phyloP scores from a whole-genome alignment of 176 grass and related monocot species.

The Cenchrus americanus region DNA sequence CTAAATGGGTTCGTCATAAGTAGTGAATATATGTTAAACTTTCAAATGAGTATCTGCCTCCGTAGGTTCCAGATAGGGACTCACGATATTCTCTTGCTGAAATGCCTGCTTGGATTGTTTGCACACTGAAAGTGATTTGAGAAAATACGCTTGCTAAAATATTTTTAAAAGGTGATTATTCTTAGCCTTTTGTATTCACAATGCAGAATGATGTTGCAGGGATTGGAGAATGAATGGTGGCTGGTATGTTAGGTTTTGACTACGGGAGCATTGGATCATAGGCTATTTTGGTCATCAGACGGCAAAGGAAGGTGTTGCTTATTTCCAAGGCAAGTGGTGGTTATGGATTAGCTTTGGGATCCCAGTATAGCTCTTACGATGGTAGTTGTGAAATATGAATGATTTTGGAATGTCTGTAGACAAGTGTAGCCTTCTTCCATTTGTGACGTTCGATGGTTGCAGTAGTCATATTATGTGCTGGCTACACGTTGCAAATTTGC shows the following conservation, averaged over 20 bases:
- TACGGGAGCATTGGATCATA: background rate
- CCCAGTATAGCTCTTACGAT: background rate
- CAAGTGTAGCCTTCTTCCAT: constrained; percentile 9
- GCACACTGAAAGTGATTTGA: background rate
- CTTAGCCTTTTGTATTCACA: constrained; percentile 32
- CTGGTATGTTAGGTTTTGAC: constrained; percentile 34
- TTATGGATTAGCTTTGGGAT: background rate
- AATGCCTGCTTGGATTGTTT: background rate
- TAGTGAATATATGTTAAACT: too few species aligned
- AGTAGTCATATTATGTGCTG: constrained; percentile 21
- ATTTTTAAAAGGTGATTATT: background rate
- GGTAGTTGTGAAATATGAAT: constrained; percentile 17
- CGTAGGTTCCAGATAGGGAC: too few species aligned
- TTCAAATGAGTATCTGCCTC: too few species aligned
- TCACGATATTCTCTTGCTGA: too few species aligned
- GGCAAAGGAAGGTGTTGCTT: constrained; percentile 15
- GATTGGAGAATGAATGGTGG: background rate
- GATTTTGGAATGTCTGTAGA: constrained; percentile 22
- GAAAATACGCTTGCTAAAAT: constrained; percentile 5
- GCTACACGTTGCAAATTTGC: constrained; percentile 18
- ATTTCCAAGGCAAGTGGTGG: constrained; percentile 24
- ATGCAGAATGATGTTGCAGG: constrained; percentile 36
- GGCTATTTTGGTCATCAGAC: background rate
- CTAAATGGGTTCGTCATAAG: too few species aligned
- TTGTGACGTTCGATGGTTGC: background rate